A percentile compares a stretch with the other conserved stretches of the same genome.
Evolutionary conservation across 1,284 basidiomycete genomes (phyloP).

Genomic region (Blastosporella zonata): DNA sequence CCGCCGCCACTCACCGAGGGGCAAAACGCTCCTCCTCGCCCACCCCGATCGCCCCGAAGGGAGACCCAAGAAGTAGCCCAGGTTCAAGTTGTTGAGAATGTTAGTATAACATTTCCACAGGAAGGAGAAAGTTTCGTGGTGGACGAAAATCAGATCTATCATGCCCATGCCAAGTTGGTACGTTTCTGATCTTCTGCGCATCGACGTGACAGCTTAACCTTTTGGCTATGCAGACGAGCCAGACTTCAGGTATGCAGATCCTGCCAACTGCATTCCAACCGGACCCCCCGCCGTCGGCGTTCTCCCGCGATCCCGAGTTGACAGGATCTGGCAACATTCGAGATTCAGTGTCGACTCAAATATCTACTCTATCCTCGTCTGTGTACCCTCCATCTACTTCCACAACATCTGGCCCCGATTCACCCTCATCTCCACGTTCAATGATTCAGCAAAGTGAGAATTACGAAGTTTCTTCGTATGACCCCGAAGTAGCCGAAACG

Average conservation of each 20-base stretch:
- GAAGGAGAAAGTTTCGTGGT: constrained; percentile 13
- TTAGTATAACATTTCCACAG: background rate
- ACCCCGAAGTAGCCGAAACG: constrained; percentile 47
- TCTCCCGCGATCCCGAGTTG: constrained; percentile 42
- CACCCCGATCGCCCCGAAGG: constrained; percentile 26
- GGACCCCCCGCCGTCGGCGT: constrained; percentile 38
- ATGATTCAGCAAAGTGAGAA: constrained; percentile 42
- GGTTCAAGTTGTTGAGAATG: constrained; percentile 1
- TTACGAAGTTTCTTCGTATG: constrained; percentile 38
- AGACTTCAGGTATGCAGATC: constrained; percentile 28
- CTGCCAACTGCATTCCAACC: constrained; percentile 18
- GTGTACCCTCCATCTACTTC: constrained; percentile 70
- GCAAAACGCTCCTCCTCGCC: constrained; percentile 22
- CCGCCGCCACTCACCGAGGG: constrained; percentile 11
- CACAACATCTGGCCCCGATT: constrained; percentile 53
- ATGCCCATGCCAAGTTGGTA: constrained; percentile 29
- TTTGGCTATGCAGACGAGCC: constrained; percentile 26
- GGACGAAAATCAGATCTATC: constrained; percentile 23
- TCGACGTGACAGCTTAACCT: constrained; percentile 16
- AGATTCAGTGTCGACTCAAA: constrained; percentile 40
- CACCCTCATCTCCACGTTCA: constrained; percentile 54
- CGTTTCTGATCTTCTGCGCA: constrained; percentile 20
- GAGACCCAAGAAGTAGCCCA: constrained; percentile 6
- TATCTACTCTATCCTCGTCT: constrained; percentile 65
- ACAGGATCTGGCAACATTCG: constrained; percentile 35